Evolutionary conservation across 495 filamentous ascomycete genomes (phyloP).

Genomic region (Hapsidospora chrysogenum): DNA sequence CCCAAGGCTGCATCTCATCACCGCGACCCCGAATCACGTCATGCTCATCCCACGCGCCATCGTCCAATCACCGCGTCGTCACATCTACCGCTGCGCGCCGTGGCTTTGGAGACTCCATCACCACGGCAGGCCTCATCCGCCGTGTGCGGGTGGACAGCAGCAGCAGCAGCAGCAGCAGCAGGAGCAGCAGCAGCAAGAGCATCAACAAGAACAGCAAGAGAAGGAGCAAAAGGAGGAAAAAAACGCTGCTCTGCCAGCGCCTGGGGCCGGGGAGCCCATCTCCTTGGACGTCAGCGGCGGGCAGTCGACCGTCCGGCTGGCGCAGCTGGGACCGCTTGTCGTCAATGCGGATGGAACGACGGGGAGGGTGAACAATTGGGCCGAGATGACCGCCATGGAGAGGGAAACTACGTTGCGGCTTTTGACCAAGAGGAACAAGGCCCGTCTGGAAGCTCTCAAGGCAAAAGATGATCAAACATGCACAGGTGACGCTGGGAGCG

Average conservation of each 20-base stretch:
- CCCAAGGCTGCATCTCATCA: neutral
- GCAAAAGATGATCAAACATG: no score
- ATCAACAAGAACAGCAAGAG: neutral
- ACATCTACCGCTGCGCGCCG: neutral
- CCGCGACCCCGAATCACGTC: neutral
- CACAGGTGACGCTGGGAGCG: no score
- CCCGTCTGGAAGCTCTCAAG: conserved; percentile 35
- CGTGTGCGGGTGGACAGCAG: no score
- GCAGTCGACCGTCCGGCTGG: conserved; percentile 30
- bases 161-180: no score
- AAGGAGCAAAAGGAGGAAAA: no score
- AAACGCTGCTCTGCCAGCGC: no score
- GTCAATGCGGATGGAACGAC: conserved; percentile 50
- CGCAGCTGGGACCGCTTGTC: conserved; percentile 48
- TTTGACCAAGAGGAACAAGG: conserved; percentile 45
- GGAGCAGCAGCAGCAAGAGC: no score
- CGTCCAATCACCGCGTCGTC: neutral
- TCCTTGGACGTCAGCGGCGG: conserved; percentile 33
- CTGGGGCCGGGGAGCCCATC: neutral
- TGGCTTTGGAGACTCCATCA: no score
- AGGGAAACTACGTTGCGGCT: conserved; percentile 42
- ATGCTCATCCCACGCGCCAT: neutral
- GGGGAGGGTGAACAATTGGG: conserved; percentile 51
- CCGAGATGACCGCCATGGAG: conserved; percentile 46
- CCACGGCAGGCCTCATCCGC: no score